These are phyloP conservation scores for Tolypocladium pustulatum DNA, from an alignment of 2,329 filamentous ascomycete genomes.

Conservation along the genomic window DNA sequence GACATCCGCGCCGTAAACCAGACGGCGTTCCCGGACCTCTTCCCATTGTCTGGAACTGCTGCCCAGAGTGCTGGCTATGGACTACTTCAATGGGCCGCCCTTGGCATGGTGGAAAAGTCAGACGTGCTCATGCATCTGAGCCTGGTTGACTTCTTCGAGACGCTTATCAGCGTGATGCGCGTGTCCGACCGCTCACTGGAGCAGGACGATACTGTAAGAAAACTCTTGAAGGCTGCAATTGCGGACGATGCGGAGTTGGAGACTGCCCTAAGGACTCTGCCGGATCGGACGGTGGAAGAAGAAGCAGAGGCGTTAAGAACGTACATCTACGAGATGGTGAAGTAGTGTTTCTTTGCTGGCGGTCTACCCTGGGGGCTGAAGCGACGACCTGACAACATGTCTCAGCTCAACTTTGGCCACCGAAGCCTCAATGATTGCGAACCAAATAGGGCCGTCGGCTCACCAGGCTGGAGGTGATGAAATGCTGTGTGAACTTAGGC, in stretches of 20 bases:
- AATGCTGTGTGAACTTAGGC: neutral
- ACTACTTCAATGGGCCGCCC: conserved; percentile 38
- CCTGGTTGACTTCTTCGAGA: conserved; percentile 44
- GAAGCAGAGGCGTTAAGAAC: conserved; percentile 35
- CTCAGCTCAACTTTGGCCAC: too few relatives aligned
- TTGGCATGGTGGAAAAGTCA: conserved; percentile 38
- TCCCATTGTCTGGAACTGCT: conserved; percentile 9
- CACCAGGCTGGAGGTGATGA: neutral
- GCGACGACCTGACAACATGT: too few relatives aligned
- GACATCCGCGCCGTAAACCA: conserved; percentile 30
- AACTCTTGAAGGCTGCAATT: conserved; percentile 30
- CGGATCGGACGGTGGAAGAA: conserved; percentile 38
- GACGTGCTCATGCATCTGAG: conserved; percentile 40
- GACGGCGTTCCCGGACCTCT: conserved; percentile 25
- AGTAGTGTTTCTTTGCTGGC: conserved; percentile 6
- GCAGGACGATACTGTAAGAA: conserved; percentile 24
- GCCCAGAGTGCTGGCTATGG: conserved; percentile 21
- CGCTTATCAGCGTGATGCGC: conserved; percentile 36
- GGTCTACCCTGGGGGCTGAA: neutral
- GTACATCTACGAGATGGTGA: conserved; percentile 33
- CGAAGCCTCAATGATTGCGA: too few relatives aligned
- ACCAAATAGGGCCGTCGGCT: too few relatives aligned
- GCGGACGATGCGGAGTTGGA: conserved; percentile 26
- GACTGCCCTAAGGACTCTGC: conserved; percentile 28
- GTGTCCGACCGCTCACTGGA: conserved; percentile 23